Percentiles rank a stretch among this genome's conserved stretches.
phyloP scores from a whole-genome alignment of 2,329 filamentous ascomycete species.

The Immersiporthe knoxdaviesiana region DNA sequence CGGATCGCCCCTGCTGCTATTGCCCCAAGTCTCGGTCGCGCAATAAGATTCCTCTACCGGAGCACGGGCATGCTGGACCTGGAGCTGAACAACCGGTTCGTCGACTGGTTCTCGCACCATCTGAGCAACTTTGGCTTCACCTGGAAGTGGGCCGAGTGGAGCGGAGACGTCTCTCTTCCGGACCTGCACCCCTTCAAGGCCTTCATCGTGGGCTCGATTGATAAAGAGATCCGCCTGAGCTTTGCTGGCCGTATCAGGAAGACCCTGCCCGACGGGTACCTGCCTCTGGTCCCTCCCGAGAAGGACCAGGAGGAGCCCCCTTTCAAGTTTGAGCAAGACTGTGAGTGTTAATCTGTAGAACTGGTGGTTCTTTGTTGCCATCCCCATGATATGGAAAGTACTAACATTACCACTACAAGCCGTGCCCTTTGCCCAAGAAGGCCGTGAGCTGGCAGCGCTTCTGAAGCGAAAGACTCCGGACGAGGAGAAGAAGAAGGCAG shows the following conservation, averaged over 20 bases:
- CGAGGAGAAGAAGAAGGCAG: constrained; percentile 75
- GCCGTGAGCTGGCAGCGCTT: constrained; percentile 77
- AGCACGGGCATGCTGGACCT: constrained; percentile 82
- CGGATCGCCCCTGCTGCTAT: constrained; percentile 97
- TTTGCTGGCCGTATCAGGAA: constrained; percentile 96
- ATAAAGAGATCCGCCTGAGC: constrained; percentile 95
- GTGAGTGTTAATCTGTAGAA: constrained; percentile 55
- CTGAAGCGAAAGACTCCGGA: constrained; percentile 84
- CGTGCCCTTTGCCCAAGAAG: constrained; percentile 81
- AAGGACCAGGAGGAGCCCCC: constrained; percentile 96
- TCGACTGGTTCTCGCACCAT: constrained; percentile 98
- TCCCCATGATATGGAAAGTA: constrained; percentile 63
- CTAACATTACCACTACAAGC: constrained; percentile 47
- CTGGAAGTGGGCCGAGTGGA: constrained; percentile 99
- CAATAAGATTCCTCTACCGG: constrained; percentile 88
- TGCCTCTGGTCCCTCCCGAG: constrained; percentile 79
- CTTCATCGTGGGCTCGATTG: constrained; percentile 86
- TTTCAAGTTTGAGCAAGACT: constrained; percentile 82
- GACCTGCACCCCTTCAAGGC: constrained; percentile 86
- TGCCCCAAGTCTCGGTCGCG: constrained; percentile 87
- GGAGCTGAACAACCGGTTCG: constrained; percentile 82
- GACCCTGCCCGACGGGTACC: constrained; percentile 83
- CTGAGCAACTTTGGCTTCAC: constrained; percentile 98
- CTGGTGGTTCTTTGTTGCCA: not conserved
- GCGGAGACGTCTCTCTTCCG: constrained; percentile 78